Evolutionary conservation across 352 stramenopile genomes (phyloP).

Genomic region (Phytophthora macrochlamydospora): DNA sequence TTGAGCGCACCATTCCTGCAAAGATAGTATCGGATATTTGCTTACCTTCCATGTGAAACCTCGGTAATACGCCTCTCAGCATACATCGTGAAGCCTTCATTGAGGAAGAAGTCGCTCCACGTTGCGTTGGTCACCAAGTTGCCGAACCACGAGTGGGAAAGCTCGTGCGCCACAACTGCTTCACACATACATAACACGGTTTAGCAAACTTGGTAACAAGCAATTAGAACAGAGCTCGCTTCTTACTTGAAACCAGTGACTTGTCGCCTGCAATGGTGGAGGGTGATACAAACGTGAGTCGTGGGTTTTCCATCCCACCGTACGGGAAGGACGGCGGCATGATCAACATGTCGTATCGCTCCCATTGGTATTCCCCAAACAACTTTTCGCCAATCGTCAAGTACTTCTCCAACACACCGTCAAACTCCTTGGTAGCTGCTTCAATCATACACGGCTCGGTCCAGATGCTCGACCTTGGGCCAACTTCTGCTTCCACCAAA

Average conservation of each 20-base stretch:
- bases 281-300: constrained; percentile 87
- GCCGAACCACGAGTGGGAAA: constrained; percentile 87
- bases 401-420: constrained; percentile 75
- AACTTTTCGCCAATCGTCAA: constrained; percentile 72
- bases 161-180: constrained; percentile 79
- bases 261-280: constrained; percentile 79
- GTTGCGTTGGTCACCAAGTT: constrained; percentile 86
- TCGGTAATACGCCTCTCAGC: constrained; percentile 75
- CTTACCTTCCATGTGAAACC: constrained; percentile 67
- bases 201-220: constrained; percentile 1
- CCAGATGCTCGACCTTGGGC: constrained; percentile 78
- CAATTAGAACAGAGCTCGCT: background rate
- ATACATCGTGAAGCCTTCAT: constrained; percentile 91
- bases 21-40: background rate
- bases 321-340: constrained; percentile 94
- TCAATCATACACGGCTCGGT: constrained; percentile 86
- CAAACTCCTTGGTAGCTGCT: constrained; percentile 72
- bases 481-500: constrained; percentile 67
- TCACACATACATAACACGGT: background rate
- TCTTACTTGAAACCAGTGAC: constrained; percentile 72
- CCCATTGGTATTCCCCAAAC: constrained; percentile 87
- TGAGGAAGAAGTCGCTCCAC: constrained; percentile 90
- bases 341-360: constrained; percentile 83
- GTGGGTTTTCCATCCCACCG: constrained; percentile 98
- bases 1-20: no score